Evolutionary conservation across 108 stramenopile genomes (phyloP).

Genomic region (Fragilaria radians): DNA sequence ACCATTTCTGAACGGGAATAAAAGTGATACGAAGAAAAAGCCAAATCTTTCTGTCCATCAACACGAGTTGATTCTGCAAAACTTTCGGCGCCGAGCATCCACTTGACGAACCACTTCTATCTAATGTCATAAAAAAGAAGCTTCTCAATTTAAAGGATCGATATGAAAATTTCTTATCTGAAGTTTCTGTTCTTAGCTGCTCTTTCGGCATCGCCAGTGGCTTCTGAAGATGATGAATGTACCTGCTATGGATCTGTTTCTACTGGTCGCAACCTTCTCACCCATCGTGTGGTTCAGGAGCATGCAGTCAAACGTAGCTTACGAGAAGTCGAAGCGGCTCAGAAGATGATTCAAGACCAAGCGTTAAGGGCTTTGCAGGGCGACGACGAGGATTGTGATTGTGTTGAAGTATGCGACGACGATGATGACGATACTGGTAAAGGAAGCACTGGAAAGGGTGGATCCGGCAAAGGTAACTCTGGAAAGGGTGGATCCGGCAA

Average conservation of each 20-base stretch:
- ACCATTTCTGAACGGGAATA: no score
- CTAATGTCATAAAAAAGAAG: no score
- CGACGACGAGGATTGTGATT: no score
- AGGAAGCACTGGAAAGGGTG: not conserved
- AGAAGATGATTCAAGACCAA: not conserved
- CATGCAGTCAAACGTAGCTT: not conserved
- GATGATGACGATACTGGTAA: not conserved
- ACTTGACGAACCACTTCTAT: not conserved
- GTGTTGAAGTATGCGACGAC: slow-evolving; percentile 1
- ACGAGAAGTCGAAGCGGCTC: not conserved
- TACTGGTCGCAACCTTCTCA: no score
- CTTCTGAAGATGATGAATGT: not conserved
- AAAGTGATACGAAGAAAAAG: no score
- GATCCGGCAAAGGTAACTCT: not conserved
- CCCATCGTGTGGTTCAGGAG: not conserved
- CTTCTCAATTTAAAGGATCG: no score
- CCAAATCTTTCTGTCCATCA: no score
- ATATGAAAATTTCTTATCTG: no score
- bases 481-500: not conserved
- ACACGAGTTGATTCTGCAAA: not conserved
- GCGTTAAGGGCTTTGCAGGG: no score
- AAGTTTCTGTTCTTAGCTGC: not conserved
- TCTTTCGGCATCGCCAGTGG: not conserved
- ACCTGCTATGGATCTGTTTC: not conserved
- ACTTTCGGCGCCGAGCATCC: not conserved